Conservation (phyloP, 305 asterid genomes). For the Fraxinus angustifolia region DNA sequence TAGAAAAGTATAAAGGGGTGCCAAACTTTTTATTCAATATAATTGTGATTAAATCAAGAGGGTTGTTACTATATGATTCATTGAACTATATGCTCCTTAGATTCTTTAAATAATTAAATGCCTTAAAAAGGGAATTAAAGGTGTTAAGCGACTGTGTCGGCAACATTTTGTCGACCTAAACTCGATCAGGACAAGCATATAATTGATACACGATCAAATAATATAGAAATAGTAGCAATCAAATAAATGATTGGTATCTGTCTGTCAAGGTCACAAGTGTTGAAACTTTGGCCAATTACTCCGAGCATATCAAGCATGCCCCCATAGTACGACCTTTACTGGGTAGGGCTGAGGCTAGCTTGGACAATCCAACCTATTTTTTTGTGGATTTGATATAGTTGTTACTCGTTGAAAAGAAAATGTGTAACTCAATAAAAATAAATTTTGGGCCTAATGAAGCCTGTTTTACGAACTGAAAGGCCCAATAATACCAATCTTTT, state of each 20-base stretch:
- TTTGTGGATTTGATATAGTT: background rate
- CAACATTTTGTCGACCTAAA: background rate
- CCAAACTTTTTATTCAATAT: background rate
- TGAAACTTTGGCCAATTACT: background rate
- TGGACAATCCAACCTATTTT: background rate
- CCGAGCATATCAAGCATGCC: background rate
- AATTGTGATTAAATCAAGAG: background rate
- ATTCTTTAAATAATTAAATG: background rate
- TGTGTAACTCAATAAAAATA: background rate
- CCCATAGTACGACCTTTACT: background rate
- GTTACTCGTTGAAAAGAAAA: background rate
- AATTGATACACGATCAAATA: background rate
- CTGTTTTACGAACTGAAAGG: background rate
- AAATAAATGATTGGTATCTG: background rate
- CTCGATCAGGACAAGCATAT: background rate
- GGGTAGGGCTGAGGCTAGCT: background rate
- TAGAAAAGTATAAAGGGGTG: slow-evolving; percentile 15
- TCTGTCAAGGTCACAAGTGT: background rate
- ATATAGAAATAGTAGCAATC: background rate
- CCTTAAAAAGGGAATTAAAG: background rate
- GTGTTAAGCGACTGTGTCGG: background rate
- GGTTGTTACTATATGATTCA: background rate
- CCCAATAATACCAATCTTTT: background rate
- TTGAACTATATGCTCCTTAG: background rate
- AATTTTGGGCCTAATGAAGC: background rate